phyloP scores from a whole-genome alignment of 805 yeast genomes.

The Torulaspora maleeae region DNA sequence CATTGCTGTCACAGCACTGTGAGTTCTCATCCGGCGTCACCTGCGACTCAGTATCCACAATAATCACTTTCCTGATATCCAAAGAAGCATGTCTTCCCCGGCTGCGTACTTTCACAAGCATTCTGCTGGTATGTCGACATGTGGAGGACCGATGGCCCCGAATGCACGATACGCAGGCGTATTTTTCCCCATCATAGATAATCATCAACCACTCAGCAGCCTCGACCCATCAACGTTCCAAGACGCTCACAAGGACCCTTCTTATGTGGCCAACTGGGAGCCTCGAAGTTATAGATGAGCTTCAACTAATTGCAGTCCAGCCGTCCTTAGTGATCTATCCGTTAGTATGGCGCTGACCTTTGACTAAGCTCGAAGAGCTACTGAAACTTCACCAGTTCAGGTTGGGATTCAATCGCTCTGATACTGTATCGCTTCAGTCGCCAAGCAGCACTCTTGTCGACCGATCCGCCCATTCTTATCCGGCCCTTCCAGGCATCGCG shows the following conservation, averaged over 20 bases:
- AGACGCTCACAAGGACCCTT: not conserved
- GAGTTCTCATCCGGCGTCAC: conserved; percentile 17
- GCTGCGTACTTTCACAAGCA: conserved; percentile 80
- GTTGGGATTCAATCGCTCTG: no score
- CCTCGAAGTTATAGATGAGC: no score
- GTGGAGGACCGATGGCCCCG: conserved; percentile 88
- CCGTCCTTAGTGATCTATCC: no score
- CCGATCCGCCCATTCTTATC: no score
- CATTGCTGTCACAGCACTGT: conserved; percentile 11
- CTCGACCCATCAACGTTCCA: not conserved
- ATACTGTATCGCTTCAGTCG: no score
- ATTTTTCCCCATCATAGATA: conserved; percentile 69
- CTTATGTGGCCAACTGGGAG: no score
- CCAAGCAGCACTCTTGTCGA: no score
- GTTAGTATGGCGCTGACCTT: no score
- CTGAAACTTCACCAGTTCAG: no score
- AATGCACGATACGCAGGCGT: conserved; percentile 82
- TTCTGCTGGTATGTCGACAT: conserved; percentile 76
- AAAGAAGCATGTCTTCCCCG: conserved; percentile 74
- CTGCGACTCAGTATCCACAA: conserved; percentile 31
- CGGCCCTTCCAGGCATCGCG: no score
- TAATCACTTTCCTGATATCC: conserved; percentile 38
- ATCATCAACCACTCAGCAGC: conserved; percentile 47
- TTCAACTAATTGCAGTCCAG: not conserved
- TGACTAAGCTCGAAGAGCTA: no score